Percentiles rank a stretch among this genome's conserved stretches.
phyloP scores from a whole-genome alignment of 805 yeast species.

The Lachancea fermentati region DNA sequence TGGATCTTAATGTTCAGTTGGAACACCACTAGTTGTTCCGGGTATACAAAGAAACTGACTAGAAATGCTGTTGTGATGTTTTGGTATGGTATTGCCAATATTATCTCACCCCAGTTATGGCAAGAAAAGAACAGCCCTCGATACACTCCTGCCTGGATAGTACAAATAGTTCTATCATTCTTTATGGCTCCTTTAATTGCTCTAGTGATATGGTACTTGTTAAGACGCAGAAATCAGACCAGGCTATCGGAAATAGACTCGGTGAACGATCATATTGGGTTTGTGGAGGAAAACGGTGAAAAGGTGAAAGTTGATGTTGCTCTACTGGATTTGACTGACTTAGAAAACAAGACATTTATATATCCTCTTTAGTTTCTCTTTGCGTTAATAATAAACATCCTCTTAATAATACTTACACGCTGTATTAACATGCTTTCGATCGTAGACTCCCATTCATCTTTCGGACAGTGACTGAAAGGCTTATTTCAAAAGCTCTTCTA shows the following conservation, averaged over 20 bases:
- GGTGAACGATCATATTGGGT: slow-evolving; percentile 23
- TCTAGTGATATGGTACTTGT: slow-evolving; percentile 39
- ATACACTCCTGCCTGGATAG: slow-evolving; percentile 45
- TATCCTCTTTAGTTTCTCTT: slow-evolving; percentile 37
- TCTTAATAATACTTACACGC: background rate
- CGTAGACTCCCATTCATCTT: too few species aligned
- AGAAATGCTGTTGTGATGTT: slow-evolving; percentile 42
- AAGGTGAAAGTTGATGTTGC: slow-evolving; percentile 33
- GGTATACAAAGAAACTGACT: slow-evolving; percentile 46
- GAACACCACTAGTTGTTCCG: slow-evolving; percentile 36
- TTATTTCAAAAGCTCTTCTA: slow-evolving; percentile 62
- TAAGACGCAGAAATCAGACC: slow-evolving; percentile 40
- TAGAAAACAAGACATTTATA: slow-evolving; percentile 45
- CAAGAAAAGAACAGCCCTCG: slow-evolving; percentile 41
- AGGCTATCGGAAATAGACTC: slow-evolving; percentile 28
- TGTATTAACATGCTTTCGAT: too few species aligned
- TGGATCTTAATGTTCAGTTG: slow-evolving; percentile 37
- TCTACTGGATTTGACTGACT: slow-evolving; percentile 47
- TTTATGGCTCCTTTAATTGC: slow-evolving; percentile 41
- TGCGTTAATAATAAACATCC: background rate
- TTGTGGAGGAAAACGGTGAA: slow-evolving; percentile 30
- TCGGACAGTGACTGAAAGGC: too few species aligned
- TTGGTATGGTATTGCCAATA: slow-evolving; percentile 44
- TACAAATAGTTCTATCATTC: slow-evolving; percentile 50
- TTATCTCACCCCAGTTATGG: slow-evolving; percentile 56